Evolutionary conservation across 23 red algal species (phyloP), one percentile per base, ranked within the genome.

Genomic region (Chondrus crispus): DNA sequence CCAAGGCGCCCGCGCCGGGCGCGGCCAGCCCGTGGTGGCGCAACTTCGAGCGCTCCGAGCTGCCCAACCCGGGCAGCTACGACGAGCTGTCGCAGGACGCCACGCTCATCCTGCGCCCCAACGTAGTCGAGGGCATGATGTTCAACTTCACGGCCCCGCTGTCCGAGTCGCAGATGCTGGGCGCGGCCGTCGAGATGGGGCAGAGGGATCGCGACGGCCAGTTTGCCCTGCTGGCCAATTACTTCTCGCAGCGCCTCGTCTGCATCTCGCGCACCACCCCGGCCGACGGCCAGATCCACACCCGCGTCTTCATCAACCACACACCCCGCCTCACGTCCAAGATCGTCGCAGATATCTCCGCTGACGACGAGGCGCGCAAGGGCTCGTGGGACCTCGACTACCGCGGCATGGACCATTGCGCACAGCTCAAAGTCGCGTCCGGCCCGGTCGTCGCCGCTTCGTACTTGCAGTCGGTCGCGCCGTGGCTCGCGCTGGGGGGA

Each of bases 1-100:
- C 88, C 16, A 66, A 55, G 80, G 68, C 70, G 14, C 22, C 73
- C 6, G 19, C 87, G 11, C 48, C 71, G 70, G 87, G 51, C 9
- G n/a, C n/a, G n/a, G n/a, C n/a, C n/a, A n/a, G n/a, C n/a, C 53
- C 82, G 24, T 98, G 93, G 93, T 98, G 96, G 96, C 88, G 91
- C 8, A 64, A 46, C 37, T 89, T 98, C 77, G 87, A 95, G 63
- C 96, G 96, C 29, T 95, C 96, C 2, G 88, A 95, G 49, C 85
- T 98, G 4, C 96, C 96, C n/a, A 98, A 98, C 78, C 96, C 96
- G 14, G 96, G 96, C 54, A 80, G 75, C 3, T 95, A 98, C 74
- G 96, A 98, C 62, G 96, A 98, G 37, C 89, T 98, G 63, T 95
- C 62, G 51, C 93, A 93, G 47, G 96, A 98, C 40, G 96, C 96